A percentile compares a stretch with the other conserved stretches of the same genome.
These are phyloP conservation scores for Phytopythium montanum DNA, from an alignment of 352 stramenopile species.

Conservation along the genomic window DNA sequence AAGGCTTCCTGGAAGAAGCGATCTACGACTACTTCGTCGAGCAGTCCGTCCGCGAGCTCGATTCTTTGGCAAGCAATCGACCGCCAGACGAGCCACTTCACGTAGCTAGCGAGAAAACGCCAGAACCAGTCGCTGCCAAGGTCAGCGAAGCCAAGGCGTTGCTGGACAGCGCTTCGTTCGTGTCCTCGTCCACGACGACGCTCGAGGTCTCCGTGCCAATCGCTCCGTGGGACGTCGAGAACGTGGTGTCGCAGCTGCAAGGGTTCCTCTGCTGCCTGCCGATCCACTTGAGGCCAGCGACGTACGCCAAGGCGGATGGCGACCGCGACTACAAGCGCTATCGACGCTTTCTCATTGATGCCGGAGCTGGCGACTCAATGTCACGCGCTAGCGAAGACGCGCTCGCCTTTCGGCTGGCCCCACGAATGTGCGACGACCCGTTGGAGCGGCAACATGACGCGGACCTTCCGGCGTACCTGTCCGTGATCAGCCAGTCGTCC, in stretches of 20 bases:
- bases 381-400: not conserved
- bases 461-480: not conserved
- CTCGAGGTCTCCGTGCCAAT: conserved; percentile 37
- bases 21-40: conserved; percentile 83
- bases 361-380: not conserved
- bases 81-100: not conserved
- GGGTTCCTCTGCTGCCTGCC: conserved; percentile 53
- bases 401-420: conserved; percentile 13
- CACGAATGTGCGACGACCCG: conserved; percentile 7
- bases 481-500: not conserved
- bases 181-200: conserved; percentile 61
- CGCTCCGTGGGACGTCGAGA: conserved; percentile 58
- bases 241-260: conserved; percentile 45
- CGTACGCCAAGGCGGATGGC: conserved; percentile 36
- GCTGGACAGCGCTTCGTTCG: conserved; percentile 31
- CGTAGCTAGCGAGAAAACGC: not conserved
- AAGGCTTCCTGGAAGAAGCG: conserved; percentile 69
- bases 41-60: conserved; percentile 31
- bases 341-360: not conserved
- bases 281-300: conserved; percentile 40
- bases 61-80: conserved; percentile 2
- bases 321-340: conserved; percentile 23
- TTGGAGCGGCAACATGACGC: not conserved
- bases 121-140: not conserved
- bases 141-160: not conserved